Evolutionary conservation across 2,329 filamentous ascomycete genomes (phyloP).

Genomic region (Trichoderma koningii): DNA sequence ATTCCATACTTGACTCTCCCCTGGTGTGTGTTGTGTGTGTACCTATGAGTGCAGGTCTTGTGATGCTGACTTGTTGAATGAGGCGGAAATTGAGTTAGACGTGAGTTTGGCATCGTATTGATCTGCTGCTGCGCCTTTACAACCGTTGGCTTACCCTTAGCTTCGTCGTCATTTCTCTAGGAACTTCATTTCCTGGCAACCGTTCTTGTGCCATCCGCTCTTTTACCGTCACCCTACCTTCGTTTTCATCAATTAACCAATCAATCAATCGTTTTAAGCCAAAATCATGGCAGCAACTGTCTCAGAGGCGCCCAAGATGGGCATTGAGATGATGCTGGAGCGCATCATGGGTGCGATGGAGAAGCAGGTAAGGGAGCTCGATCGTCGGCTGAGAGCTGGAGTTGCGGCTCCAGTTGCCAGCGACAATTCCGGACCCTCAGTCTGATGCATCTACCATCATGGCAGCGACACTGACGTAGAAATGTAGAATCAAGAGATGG

Average conservation of each 20-base stretch:
- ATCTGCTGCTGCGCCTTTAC: conserved; percentile 18
- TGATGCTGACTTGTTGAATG: conserved; percentile 12
- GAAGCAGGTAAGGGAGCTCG: conserved; percentile 30
- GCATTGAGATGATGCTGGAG: conserved; percentile 31
- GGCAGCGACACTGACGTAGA: neutral
- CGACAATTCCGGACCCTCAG: neutral
- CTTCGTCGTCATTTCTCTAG: neutral
- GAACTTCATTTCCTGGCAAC: conserved; percentile 6
- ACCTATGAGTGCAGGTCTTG: neutral
- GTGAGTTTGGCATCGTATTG: conserved; percentile 17
- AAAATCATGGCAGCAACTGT: conserved; percentile 28
- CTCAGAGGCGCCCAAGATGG: conserved; percentile 22
- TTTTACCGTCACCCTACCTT: neutral
- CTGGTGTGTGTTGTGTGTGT: no score
- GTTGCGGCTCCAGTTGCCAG: neutral
- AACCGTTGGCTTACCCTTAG: conserved; percentile 14
- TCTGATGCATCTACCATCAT: neutral
- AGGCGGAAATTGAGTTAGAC: neutral
- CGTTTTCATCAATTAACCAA: no score
- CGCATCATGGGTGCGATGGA: conserved; percentile 33
- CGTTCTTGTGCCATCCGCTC: conserved; percentile 15
- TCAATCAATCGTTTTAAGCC: neutral
- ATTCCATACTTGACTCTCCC: neutral
- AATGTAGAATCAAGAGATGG: conserved; percentile 32
- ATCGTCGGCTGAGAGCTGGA: neutral